Percentiles rank a stretch among this genome's conserved stretches.
Evolutionary conservation across 2,329 filamentous ascomycete species (phyloP).

Genomic region (Sclerotinia subarctica): DNA sequence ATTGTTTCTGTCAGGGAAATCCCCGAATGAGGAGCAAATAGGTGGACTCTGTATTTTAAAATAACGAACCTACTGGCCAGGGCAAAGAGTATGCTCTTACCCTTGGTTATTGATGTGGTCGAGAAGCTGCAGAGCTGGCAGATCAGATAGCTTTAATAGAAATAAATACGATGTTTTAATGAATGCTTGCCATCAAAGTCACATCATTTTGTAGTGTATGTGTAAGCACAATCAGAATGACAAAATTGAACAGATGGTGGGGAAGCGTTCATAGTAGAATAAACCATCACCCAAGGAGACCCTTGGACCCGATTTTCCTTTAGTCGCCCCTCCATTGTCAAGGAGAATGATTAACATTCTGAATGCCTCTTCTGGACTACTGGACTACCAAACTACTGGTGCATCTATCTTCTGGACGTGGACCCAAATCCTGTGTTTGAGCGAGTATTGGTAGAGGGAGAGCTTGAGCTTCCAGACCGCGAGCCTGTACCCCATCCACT

Average conservation of each 20-base stretch:
- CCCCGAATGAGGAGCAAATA: neutral
- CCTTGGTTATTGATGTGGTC: slow-evolving; percentile 16
- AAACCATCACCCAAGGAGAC: neutral
- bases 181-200: neutral
- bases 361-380: neutral
- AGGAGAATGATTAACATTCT: slow-evolving; percentile 1
- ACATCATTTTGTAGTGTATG: neutral
- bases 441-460: slow-evolving; percentile 44
- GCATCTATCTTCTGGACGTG: slow-evolving; percentile 55
- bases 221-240: neutral
- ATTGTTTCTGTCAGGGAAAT: neutral
- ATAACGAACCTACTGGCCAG: neutral
- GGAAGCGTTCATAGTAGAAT: neutral
- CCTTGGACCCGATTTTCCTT: neutral
- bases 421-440: slow-evolving; percentile 73
- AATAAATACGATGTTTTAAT: slow-evolving; percentile 13
- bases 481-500: no score
- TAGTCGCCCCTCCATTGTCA: no score
- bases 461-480: slow-evolving; percentile 29
- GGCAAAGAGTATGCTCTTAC: neutral
- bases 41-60: slow-evolving; percentile 19
- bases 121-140: neutral
- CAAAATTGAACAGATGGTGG: neutral
- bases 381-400: neutral
- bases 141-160: slow-evolving; percentile 18